phyloP scores from a whole-genome alignment of 2,329 filamentous ascomycete species.

The Parastagonospora nodorum region DNA sequence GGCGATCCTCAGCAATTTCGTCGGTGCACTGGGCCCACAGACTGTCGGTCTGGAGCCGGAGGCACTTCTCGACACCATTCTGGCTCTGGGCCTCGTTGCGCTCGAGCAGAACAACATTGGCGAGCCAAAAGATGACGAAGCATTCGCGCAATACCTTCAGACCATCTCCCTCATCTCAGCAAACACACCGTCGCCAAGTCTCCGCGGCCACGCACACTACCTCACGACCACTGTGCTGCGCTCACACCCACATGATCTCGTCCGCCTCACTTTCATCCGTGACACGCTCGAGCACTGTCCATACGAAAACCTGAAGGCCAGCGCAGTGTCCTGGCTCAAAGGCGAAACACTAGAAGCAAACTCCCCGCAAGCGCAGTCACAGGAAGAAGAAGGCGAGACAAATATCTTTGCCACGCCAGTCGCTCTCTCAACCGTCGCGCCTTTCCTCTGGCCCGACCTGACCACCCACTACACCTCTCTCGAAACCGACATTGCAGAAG shows the following conservation, averaged over 20 bases:
- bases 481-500: slow-evolving; percentile 28
- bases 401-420: slow-evolving; percentile 55
- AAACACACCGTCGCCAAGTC: slow-evolving; percentile 53
- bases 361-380: slow-evolving; percentile 24
- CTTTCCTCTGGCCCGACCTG: slow-evolving; percentile 58
- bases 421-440: slow-evolving; percentile 54
- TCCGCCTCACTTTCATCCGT: slow-evolving; percentile 59
- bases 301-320: slow-evolving; percentile 60
- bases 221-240: slow-evolving; percentile 56
- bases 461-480: slow-evolving; percentile 46
- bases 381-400: slow-evolving; percentile 17
- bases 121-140: slow-evolving; percentile 54
- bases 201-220: slow-evolving; percentile 56
- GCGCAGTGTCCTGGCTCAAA: slow-evolving; percentile 65
- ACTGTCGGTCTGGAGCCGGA: slow-evolving; percentile 51
- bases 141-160: slow-evolving; percentile 60
- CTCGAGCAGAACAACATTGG: slow-evolving; percentile 53
- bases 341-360: slow-evolving; percentile 60
- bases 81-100: slow-evolving; percentile 58
- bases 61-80: slow-evolving; percentile 59
- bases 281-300: slow-evolving; percentile 60
- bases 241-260: slow-evolving; percentile 58
- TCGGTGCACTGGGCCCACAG: slow-evolving; percentile 48
- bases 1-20: slow-evolving; percentile 57
- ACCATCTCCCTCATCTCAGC: slow-evolving; percentile 55